A percentile compares a stretch with the other conserved stretches of the same genome.
These are phyloP conservation scores for Amylostereum areolatum DNA, from an alignment of 1,284 basidiomycete species.

Conservation along the genomic window DNA sequence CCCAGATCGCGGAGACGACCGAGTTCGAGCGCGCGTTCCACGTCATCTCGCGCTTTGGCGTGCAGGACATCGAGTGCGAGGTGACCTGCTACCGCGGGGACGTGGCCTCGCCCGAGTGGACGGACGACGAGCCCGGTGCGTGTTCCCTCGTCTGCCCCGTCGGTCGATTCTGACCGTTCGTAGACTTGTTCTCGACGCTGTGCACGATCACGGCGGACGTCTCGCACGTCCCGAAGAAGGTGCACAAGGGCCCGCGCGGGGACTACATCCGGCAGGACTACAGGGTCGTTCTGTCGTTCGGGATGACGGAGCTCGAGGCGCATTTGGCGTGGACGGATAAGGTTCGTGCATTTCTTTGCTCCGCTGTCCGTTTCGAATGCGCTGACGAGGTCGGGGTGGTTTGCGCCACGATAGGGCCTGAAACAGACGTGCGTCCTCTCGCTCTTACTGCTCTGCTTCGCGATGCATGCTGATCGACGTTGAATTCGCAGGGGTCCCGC, in stretches of 20 bases:
- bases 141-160: not conserved
- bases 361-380: too few species aligned
- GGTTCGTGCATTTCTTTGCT: too few species aligned
- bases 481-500: not conserved
- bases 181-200: not conserved
- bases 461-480: too few species aligned
- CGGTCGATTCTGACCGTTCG: not conserved
- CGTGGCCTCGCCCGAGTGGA: not conserved
- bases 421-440: not conserved
- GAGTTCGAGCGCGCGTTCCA: not conserved
- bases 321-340: not conserved
- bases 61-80: not conserved
- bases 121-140: not conserved
- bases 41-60: not conserved
- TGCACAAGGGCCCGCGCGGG: not conserved
- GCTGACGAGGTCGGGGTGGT: too few species aligned
- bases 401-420: not conserved
- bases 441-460: too few species aligned
- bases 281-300: not conserved
- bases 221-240: not conserved
- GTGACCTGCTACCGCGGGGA: not conserved
- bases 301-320: not conserved
- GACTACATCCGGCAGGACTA: not conserved
- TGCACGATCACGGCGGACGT: constrained; percentile 1
- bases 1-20: not conserved